phyloP scores from a whole-genome alignment of 2,329 filamentous ascomycete species.

The Akanthomyces dipterigenus region DNA sequence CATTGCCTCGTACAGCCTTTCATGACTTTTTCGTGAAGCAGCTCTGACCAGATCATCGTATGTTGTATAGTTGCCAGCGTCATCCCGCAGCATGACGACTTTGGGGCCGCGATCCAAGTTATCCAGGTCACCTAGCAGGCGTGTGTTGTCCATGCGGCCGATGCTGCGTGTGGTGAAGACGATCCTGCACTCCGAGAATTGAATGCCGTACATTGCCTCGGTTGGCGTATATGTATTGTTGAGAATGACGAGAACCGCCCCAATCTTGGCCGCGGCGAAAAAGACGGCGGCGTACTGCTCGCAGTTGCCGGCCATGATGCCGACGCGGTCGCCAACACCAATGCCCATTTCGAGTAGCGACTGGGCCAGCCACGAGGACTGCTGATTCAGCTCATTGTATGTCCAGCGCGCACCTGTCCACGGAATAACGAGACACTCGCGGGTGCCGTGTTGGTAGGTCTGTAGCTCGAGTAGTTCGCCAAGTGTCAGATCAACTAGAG shows the following conservation, averaged over 20 bases:
- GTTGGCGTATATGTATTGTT: slow-evolving; percentile 76
- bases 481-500: slow-evolving; percentile 64
- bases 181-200: slow-evolving; percentile 64
- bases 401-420: slow-evolving; percentile 73
- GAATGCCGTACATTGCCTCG: slow-evolving; percentile 64
- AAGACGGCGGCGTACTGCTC: slow-evolving; percentile 75
- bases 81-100: slow-evolving; percentile 55
- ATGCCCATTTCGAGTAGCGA: slow-evolving; percentile 63
- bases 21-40: slow-evolving; percentile 41
- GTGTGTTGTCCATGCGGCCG: slow-evolving; percentile 56
- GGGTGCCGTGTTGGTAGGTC: slow-evolving; percentile 54
- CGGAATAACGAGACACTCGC: slow-evolving; percentile 65
- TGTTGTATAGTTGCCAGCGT: slow-evolving; percentile 46
- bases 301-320: slow-evolving; percentile 72
- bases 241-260: slow-evolving; percentile 65
- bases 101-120: slow-evolving; percentile 38
- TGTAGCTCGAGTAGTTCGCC: slow-evolving; percentile 68
- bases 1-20: slow-evolving; percentile 46
- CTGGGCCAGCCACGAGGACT: slow-evolving; percentile 55
- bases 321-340: slow-evolving; percentile 61
- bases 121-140: slow-evolving; percentile 49
- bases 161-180: slow-evolving; percentile 68
- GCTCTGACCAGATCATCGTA: slow-evolving; percentile 53
- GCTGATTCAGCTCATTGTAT: slow-evolving; percentile 56
- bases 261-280: slow-evolving; percentile 62